Evolutionary conservation across 1,284 basidiomycete genomes (phyloP).

Genomic region (Naganishia cerealis): DNA sequence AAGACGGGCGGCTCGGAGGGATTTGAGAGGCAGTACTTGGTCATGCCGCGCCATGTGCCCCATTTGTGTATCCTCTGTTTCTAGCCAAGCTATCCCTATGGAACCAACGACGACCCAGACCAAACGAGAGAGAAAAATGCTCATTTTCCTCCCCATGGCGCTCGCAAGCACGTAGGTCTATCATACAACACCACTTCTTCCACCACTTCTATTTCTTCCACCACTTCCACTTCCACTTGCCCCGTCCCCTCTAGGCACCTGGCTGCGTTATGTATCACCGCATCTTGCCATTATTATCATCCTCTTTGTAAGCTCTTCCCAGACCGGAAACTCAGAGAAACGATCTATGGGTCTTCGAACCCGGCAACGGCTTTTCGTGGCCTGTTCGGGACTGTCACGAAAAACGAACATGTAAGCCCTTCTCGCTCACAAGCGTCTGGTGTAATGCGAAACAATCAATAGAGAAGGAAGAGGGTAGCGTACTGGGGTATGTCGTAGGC

Average conservation of each 20-base stretch:
- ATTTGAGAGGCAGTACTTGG: no score
- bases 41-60: no score
- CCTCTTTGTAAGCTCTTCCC: no score
- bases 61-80: no score
- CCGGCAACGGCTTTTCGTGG: slow-evolving; percentile 44
- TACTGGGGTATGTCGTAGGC: slow-evolving; percentile 83
- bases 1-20: no score
- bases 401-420: not conserved
- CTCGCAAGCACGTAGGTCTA: not conserved
- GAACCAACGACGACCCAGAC: not conserved
- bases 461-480: slow-evolving; percentile 49
- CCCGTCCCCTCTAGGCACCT: not conserved
- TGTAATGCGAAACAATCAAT: not conserved
- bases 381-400: slow-evolving; percentile 45
- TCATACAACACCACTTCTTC: slow-evolving; percentile 1
- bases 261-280: no score
- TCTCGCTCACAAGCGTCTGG: not conserved
- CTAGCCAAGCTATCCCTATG: no score
- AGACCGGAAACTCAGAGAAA: no score
- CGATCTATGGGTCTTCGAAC: slow-evolving; percentile 44
- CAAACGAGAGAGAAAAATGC: not conserved
- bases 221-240: not conserved
- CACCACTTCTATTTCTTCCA: not conserved
- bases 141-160: not conserved
- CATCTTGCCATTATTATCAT: no score